Evolutionary conservation across 202 grass and related monocot species (phyloP).

Genomic region (Eragrostis tef): DNA sequence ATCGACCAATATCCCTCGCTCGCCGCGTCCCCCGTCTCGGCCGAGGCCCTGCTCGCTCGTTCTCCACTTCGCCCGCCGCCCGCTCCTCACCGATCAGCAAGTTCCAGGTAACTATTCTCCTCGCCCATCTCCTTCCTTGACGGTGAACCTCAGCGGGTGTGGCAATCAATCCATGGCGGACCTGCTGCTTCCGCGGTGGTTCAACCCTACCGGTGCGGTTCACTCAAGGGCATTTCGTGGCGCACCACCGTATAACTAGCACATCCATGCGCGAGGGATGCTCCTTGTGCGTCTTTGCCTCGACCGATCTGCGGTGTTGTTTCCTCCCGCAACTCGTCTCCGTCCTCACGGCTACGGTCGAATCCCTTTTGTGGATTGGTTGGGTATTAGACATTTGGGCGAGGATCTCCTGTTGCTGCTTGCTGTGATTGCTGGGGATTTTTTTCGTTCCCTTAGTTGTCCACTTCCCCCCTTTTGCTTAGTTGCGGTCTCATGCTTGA

Average conservation of each 20-base stretch:
- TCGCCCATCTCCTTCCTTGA: not conserved
- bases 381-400: not conserved
- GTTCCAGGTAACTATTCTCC: not conserved
- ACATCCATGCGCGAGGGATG: too few species aligned
- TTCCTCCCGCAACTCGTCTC: not conserved
- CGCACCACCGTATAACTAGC: too few species aligned
- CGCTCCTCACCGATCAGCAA: not conserved
- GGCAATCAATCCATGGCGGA: not conserved
- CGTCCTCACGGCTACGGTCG: not conserved
- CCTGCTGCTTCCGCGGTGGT: too few species aligned
- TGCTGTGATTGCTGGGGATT: not conserved
- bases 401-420: not conserved
- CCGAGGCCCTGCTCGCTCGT: not conserved
- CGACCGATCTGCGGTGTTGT: too few species aligned
- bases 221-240: too few species aligned
- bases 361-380: slow-evolving; percentile 1
- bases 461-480: not conserved
- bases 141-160: not conserved
- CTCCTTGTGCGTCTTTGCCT: too few species aligned
- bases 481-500: not conserved
- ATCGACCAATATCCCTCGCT: not conserved
- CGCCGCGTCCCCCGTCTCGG: not conserved
- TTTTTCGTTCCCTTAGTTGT: not conserved
- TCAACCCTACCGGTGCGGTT: too few species aligned
- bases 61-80: not conserved